phyloP scores from a whole-genome alignment of 108 stramenopile genomes.

The Cyclotella baltica region DNA sequence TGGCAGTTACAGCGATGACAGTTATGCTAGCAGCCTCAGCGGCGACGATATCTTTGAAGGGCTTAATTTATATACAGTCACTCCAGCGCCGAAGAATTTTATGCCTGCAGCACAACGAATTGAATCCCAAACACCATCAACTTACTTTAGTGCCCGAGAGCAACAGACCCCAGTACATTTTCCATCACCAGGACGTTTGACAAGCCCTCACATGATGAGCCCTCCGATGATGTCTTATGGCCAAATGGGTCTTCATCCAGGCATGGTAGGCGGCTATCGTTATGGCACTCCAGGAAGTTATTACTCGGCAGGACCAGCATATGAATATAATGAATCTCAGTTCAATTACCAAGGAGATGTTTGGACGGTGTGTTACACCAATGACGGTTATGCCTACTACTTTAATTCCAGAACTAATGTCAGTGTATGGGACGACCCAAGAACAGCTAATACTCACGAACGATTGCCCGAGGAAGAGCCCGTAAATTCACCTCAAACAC shows the following conservation, averaged over 20 bases:
- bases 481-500: not conserved
- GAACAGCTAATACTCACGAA: not conserved
- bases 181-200: not conserved
- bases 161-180: not conserved
- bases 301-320: not conserved
- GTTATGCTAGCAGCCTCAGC: conserved; percentile 12
- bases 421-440: conserved; percentile 44
- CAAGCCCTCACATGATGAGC: not conserved
- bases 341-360: conserved; percentile 20
- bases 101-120: not conserved
- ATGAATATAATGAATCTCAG: conserved; percentile 1
- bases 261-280: not conserved
- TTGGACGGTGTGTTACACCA: conserved; percentile 27
- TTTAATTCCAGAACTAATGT: conserved; percentile 25
- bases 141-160: conserved; percentile 3
- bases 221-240: not conserved
- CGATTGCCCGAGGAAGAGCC: not conserved
- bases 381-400: conserved; percentile 39
- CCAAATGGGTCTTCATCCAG: not conserved
- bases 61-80: conserved; percentile 27
- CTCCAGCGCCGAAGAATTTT: conserved; percentile 3
- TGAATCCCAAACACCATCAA: conserved; percentile 4
- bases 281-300: not conserved
- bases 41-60: conserved; percentile 30
- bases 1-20: not conserved